phyloP scores from a whole-genome alignment of 257 asterid species.

The Solanum virginianum region DNA sequence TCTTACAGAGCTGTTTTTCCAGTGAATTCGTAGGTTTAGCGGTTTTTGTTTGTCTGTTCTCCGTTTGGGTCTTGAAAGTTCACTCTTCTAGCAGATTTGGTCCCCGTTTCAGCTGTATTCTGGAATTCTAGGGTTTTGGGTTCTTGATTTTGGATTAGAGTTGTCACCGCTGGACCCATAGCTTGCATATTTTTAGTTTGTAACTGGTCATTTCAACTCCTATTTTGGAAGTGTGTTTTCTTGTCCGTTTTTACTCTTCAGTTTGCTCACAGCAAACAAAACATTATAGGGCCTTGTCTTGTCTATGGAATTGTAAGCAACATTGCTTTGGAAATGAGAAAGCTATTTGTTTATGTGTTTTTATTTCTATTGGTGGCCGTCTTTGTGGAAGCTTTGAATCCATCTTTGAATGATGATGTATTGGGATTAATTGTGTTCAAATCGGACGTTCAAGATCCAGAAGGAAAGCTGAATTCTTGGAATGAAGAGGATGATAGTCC shows the following conservation, averaged over 20 bases:
- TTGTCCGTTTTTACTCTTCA: not conserved
- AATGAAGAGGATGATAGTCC: constrained; percentile 85
- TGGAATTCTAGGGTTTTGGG: not conserved
- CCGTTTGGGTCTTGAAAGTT: not conserved
- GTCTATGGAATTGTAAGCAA: not conserved
- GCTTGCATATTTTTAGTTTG: not conserved
- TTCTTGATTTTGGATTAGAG: not conserved
- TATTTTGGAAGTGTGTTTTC: not conserved
- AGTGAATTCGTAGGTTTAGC: not conserved
- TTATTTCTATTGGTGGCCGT: constrained; percentile 22
- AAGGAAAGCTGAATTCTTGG: constrained; percentile 69
- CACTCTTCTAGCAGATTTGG: not conserved
- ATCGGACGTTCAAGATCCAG: constrained; percentile 72
- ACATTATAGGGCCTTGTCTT: not conserved
- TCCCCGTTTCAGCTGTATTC: not conserved
- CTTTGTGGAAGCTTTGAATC: constrained; percentile 31
- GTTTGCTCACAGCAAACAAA: not conserved
- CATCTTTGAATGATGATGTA: constrained; percentile 81
- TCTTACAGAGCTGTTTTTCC: not conserved
- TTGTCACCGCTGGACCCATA: not conserved
- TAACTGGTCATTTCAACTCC: not conserved
- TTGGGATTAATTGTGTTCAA: constrained; percentile 84
- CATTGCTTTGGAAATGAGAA: constrained; percentile 31
- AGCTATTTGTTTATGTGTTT: constrained; percentile 13
- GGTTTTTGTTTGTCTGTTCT: not conserved